These are phyloP conservation scores for Neurospora sp. DNA, from an alignment of 495 filamentous ascomycete species.

Conservation along the genomic window DNA sequence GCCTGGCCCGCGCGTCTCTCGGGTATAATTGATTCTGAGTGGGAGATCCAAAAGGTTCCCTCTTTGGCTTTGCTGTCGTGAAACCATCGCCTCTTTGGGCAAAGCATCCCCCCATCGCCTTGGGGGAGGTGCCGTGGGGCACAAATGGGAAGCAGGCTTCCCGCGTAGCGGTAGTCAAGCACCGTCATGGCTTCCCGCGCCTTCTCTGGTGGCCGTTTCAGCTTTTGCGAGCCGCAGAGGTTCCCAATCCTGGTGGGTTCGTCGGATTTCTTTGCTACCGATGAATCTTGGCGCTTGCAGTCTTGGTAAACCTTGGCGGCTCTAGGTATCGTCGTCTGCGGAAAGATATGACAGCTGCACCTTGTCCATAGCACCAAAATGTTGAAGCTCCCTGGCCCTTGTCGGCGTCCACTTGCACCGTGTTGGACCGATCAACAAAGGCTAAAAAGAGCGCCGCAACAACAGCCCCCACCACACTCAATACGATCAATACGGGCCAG, in stretches of 20 bases:
- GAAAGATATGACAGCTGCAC: not conserved
- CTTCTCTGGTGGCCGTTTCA: not conserved
- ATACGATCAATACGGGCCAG: not conserved
- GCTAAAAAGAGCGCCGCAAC: not conserved
- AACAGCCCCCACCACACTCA: not conserved
- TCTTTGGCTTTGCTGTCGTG: not conserved
- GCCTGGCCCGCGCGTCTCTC: not conserved
- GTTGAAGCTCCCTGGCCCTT: not conserved
- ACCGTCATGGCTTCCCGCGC: not conserved
- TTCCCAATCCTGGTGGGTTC: not conserved
- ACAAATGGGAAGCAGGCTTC: not conserved
- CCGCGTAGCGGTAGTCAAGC: not conserved
- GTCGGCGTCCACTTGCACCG: not conserved
- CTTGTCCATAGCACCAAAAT: not conserved
- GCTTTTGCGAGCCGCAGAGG: not conserved
- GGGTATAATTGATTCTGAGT: not conserved
- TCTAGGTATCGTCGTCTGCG: not conserved
- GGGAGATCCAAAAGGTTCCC: not conserved
- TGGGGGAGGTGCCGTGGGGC: not conserved
- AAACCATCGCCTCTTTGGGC: not conserved
- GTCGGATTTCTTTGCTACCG: not conserved
- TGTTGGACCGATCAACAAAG: not conserved
- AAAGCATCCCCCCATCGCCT: not conserved
- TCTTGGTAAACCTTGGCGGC: not conserved
- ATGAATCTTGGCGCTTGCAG: not conserved